phyloP scores from a whole-genome alignment of 2,329 filamentous ascomycete genomes.

The Nothophaeocryptopus gaeumannii region DNA sequence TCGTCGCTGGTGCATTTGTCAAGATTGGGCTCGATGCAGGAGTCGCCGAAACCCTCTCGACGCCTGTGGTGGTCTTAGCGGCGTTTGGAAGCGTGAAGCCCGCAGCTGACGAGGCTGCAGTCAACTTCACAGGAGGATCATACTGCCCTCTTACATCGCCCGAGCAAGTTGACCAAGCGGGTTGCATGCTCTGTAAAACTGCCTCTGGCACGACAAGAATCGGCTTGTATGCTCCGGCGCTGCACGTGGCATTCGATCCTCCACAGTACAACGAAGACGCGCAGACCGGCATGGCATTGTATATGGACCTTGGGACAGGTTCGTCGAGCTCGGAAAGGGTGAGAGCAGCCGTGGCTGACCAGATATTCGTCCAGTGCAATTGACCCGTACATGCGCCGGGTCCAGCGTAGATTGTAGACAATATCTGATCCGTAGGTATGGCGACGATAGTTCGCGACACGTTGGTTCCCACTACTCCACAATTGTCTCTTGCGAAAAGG shows the following conservation, averaged over 20 bases:
- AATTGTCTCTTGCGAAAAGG: background rate
- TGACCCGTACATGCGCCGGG: background rate
- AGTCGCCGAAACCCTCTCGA: background rate
- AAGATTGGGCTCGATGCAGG: constrained; percentile 3
- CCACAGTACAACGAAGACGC: background rate
- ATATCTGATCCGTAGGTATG: background rate
- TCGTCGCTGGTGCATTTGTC: background rate
- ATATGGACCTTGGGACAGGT: background rate
- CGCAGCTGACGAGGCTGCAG: background rate
- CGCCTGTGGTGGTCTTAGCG: background rate
- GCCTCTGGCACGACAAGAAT: background rate
- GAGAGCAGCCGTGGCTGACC: background rate
- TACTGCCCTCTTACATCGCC: background rate
- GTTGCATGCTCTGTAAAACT: background rate
- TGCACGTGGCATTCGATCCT: background rate
- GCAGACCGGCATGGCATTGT: background rate
- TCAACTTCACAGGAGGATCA: background rate
- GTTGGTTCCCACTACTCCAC: background rate
- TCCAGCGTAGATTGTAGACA: background rate
- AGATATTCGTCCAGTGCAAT: background rate
- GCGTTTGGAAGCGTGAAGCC: constrained; percentile 4
- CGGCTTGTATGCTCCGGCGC: background rate
- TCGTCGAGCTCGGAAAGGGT: background rate
- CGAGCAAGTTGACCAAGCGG: background rate
- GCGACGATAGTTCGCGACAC: background rate